A percentile compares a stretch with the other conserved stretches of the same genome.
phyloP scores from a whole-genome alignment of 768 basidiomycete genomes.

The Royoungia palumana region DNA sequence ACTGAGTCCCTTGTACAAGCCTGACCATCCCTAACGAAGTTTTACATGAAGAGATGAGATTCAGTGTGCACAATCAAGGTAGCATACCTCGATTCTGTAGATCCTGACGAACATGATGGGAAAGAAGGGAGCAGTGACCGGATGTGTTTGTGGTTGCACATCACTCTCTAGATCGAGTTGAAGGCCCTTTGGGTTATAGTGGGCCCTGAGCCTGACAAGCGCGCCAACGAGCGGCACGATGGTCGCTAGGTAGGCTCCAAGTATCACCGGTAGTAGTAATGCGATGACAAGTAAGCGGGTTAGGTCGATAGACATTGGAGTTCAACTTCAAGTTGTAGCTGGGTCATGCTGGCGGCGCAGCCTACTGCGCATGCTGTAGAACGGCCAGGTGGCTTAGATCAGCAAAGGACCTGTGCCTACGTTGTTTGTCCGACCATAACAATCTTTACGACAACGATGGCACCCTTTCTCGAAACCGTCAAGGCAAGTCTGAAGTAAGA shows the following conservation, averaged over 20 bases:
- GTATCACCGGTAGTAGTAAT: too few relatives aligned
- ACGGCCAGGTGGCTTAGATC: too few relatives aligned
- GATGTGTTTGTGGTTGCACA: constrained; percentile 72
- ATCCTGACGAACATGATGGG: constrained; percentile 70
- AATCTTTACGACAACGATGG: constrained; percentile 42
- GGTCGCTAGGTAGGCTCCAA: constrained; percentile 51
- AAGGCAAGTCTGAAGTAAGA: constrained; percentile 41
- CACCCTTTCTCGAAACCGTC: constrained; percentile 71
- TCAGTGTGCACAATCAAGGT: neutral
- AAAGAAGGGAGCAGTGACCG: constrained; percentile 74
- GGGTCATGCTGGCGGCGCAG: too few relatives aligned
- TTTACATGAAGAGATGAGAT: too few relatives aligned
- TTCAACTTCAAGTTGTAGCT: too few relatives aligned
- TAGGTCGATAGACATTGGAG: too few relatives aligned
- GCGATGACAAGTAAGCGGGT: too few relatives aligned
- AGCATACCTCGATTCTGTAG: constrained; percentile 63
- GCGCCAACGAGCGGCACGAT: constrained; percentile 65
- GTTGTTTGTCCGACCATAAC: too few relatives aligned
- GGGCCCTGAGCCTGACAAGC: constrained; percentile 73
- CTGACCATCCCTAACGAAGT: constrained; percentile 51
- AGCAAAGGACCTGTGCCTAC: too few relatives aligned
- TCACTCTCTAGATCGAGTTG: constrained; percentile 75
- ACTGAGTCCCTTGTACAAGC: constrained; percentile 75
- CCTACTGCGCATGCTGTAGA: too few relatives aligned
- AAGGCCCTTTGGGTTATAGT: constrained; percentile 83